These are phyloP conservation scores for Colletotrichum sp. DNA, from an alignment of 2,329 filamentous ascomycete species.

Conservation along the genomic window DNA sequence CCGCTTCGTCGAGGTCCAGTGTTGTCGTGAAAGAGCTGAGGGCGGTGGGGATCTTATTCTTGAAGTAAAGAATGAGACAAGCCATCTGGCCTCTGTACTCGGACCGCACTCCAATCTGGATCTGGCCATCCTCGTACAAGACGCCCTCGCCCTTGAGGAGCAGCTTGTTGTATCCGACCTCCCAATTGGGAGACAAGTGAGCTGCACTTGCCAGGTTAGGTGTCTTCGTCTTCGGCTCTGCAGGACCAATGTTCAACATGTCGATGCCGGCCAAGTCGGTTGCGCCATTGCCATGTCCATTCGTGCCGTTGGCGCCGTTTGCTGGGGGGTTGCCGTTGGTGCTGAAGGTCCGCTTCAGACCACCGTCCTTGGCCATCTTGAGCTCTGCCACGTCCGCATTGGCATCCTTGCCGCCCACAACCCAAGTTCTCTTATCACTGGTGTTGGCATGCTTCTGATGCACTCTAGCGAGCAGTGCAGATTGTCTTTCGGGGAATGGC, in stretches of 20 bases:
- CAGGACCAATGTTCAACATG: conserved; percentile 65
- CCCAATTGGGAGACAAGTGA: conserved; percentile 94
- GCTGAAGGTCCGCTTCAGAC: conserved; percentile 87
- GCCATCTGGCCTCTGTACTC: conserved; percentile 97
- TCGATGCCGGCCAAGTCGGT: conserved; percentile 84
- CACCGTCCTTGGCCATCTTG: conserved; percentile 78
- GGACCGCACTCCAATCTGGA: conserved; percentile 89
- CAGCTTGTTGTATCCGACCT: conserved; percentile 84
- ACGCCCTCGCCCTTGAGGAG: conserved; percentile 83
- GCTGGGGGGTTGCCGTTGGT: conserved; percentile 52
- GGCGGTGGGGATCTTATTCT: conserved; percentile 85
- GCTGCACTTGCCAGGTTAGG: conserved; percentile 92
- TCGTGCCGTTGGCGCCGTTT: conserved; percentile 53
- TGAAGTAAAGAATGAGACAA: conserved; percentile 94
- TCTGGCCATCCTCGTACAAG: conserved; percentile 91
- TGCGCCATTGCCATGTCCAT: conserved; percentile 54
- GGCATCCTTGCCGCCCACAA: conserved; percentile 95
- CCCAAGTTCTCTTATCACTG: conserved; percentile 95
- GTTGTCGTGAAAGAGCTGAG: conserved; percentile 95
- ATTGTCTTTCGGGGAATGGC: conserved; percentile 93
- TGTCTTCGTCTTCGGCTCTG: conserved; percentile 64
- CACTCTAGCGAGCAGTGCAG: conserved; percentile 86
- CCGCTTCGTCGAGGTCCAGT: conserved; percentile 76
- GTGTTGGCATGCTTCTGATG: conserved; percentile 94
- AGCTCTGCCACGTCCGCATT: conserved; percentile 83